Base-by-base conservation (phyloP, 257 asterid species). In the Parsonsia alboflavescens region DNA sequence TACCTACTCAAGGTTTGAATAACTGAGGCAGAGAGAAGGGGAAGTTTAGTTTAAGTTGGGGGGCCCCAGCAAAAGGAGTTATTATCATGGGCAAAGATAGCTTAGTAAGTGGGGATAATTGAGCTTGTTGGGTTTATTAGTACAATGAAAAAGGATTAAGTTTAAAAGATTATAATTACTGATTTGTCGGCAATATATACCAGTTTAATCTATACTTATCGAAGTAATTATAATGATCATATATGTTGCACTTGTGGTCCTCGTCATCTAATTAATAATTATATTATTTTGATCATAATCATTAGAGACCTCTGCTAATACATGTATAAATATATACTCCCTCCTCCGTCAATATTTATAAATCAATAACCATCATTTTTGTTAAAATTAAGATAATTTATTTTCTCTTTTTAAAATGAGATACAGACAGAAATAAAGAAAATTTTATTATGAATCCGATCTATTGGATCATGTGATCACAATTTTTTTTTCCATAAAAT, bases 91-190 rank as follows among this genome's bases (percentile, higher is more conserved):
- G n/a, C 39, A 57, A 33, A 56, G 62, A 42, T 59, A 70, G 24
- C 75, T 70, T 76, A 58, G 70, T 52, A 70, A 70, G 74, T 64
- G 73, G 78, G 73, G 28, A 64, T 75, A 75, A 53, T 75, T 66
- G 65, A 75, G 67, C 54, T 66, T 75, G 78, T 75, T 75, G 72
- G 73, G 46, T 42, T 66, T 50, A 66, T 66, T 50, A 66, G 36
- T 66, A 65, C 63, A 22, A 28, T 22, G 61, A 54, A 63, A 74
- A 52, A 44, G 53, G 36, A 17, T 74, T 75, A n/a, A 53, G 36
- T 26, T 74, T 75, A n/a, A 53, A 45, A 66, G 13, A 9, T 13
- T 50, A 39, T 49, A 33, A 75, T 52, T 65, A 50, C 45, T 9
- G 0, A 49, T 36, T 9, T 75, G 73, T 75, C 78, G 78, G 78